Evolutionary conservation across 768 basidiomycete species (phyloP).

Genomic region (Lepiota brunneoincarnata): DNA sequence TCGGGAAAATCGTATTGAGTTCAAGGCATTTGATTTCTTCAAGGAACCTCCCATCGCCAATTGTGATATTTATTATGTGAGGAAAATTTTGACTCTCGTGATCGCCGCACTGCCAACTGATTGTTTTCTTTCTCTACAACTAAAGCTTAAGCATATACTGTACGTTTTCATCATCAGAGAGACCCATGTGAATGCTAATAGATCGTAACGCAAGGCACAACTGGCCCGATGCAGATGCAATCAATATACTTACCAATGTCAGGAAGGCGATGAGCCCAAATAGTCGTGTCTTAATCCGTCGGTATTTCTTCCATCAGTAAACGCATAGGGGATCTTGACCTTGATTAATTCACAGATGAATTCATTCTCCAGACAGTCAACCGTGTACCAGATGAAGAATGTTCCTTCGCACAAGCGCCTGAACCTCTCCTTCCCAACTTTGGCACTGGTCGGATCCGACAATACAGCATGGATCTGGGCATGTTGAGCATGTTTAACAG

Average conservation of each 20-base stretch:
- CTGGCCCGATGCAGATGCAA: slow-evolving; percentile 33
- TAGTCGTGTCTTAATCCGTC: slow-evolving; percentile 37
- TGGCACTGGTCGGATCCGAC: slow-evolving; percentile 35
- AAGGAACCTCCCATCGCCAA: slow-evolving; percentile 28
- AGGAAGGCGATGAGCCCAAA: slow-evolving; percentile 30
- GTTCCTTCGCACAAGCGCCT: slow-evolving; percentile 26
- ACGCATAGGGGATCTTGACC: not conserved
- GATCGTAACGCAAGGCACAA: slow-evolving; percentile 25
- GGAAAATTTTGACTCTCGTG: slow-evolving; percentile 11
- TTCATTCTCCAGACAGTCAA: slow-evolving; percentile 28
- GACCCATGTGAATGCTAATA: not conserved
- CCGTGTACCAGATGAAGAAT: slow-evolving; percentile 1
- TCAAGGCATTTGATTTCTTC: slow-evolving; percentile 39
- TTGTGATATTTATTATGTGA: slow-evolving; percentile 42
- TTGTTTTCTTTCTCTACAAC: not conserved
- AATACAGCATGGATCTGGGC: slow-evolving; percentile 41
- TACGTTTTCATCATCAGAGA: slow-evolving; percentile 15
- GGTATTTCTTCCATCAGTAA: slow-evolving; percentile 1
- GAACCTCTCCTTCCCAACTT: slow-evolving; percentile 47
- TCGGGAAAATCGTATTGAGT: slow-evolving; percentile 28
- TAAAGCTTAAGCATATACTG: slow-evolving; percentile 34
- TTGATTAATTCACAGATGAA: slow-evolving; percentile 25
- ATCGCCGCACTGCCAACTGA: too few species aligned
- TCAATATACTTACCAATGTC: slow-evolving; percentile 32
- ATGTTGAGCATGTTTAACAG: slow-evolving; percentile 42